Evolutionary conservation across 2,329 filamentous ascomycete species (phyloP).

Genomic region (Hypoxylon sp.): DNA sequence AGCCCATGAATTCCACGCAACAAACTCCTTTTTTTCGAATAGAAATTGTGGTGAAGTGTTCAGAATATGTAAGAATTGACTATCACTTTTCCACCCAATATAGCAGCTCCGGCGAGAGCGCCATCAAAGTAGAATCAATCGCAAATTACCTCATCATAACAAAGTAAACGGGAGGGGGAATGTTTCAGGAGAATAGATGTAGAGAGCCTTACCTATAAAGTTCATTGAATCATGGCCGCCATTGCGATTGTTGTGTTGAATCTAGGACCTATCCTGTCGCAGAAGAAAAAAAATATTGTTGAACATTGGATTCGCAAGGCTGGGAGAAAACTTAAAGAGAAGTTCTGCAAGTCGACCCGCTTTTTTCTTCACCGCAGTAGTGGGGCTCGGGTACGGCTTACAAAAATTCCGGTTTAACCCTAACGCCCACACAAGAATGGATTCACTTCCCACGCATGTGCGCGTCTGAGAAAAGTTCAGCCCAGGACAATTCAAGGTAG

Average conservation of each 20-base stretch:
- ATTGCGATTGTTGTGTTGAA: background rate
- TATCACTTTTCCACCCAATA: constrained; percentile 85
- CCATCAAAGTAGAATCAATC: constrained; percentile 91
- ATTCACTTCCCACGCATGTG: constrained; percentile 39
- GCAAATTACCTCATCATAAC: constrained; percentile 98
- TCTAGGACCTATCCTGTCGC: background rate
- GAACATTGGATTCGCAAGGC: constrained; percentile 41
- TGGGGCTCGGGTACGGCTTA: constrained; percentile 32
- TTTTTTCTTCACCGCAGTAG: constrained; percentile 4
- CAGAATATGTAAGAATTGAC: constrained; percentile 99
- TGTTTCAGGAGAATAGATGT: constrained; percentile 23
- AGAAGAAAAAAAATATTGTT: constrained; percentile 35
- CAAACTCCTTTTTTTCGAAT: background rate
- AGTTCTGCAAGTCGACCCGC: constrained; percentile 15
- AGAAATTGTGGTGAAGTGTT: constrained; percentile 55
- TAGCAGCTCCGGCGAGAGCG: constrained; percentile 91
- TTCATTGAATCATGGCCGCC: background rate
- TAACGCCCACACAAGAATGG: constrained; percentile 47
- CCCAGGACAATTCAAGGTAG: constrained; percentile 49
- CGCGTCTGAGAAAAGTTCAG: constrained; percentile 41
- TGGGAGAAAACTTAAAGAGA: constrained; percentile 28
- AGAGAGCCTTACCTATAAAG: constrained; percentile 22
- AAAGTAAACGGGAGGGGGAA: constrained; percentile 7
- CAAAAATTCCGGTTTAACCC: constrained; percentile 46
- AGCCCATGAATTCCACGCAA: constrained; percentile 18